Conservation (phyloP, 257 asterid genomes). For the Solanum etuberosum region DNA sequence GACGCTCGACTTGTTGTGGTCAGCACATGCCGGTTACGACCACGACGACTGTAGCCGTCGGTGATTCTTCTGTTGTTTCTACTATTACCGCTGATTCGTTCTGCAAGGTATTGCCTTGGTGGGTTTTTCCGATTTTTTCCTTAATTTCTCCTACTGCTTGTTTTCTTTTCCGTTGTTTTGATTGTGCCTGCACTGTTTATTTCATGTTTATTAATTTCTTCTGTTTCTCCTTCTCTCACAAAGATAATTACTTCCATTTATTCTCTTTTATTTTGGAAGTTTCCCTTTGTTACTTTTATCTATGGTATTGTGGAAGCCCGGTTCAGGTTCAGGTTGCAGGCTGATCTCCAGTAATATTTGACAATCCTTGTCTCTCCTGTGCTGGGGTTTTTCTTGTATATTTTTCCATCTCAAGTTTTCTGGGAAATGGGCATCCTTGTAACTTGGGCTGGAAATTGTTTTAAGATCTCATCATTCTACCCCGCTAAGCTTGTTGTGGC, state of each 20-base stretch:
- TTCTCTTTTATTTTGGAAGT: neutral
- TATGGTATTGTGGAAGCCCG: neutral
- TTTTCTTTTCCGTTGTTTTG: neutral
- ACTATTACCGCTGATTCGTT: conserved; percentile 24
- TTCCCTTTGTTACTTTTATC: neutral
- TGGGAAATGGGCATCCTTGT: neutral
- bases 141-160: neutral
- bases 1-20: conserved; percentile 10
- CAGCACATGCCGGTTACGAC: conserved; percentile 35
- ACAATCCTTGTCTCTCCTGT: neutral
- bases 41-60: conserved; percentile 15
- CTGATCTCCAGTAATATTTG: neutral
- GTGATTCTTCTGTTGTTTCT: conserved; percentile 14
- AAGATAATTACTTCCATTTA: neutral
- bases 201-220: neutral
- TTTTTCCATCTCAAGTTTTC: neutral
- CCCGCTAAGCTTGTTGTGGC: neutral
- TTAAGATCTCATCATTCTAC: neutral
- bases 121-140: conserved; percentile 4
- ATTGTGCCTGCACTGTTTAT: neutral
- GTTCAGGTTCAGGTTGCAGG: neutral
- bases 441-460: neutral
- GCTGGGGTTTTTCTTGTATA: neutral
- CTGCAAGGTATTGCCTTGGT: conserved; percentile 41
- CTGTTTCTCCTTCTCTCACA: neutral